These are phyloP conservation scores for Musa itinerans DNA, from an alignment of 176 grass and related monocot genomes.

Conservation along the genomic window DNA sequence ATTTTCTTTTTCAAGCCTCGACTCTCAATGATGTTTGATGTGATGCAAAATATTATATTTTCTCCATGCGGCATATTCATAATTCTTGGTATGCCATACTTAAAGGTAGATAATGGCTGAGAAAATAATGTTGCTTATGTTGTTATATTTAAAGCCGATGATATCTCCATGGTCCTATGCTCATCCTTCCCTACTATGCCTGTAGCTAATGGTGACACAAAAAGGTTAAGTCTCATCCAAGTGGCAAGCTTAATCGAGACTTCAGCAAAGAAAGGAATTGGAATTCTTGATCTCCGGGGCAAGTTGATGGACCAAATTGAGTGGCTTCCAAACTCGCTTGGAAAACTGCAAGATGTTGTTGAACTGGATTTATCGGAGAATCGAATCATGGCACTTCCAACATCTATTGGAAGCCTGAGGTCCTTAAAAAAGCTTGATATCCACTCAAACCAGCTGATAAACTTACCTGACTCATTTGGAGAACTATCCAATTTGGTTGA, in stretches of 20 bases:
- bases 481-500: conserved; percentile 71
- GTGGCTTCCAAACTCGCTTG: conserved; percentile 93
- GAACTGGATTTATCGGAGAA: conserved; percentile 89
- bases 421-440: conserved; percentile 78
- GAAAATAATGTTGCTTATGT: too few relatives aligned
- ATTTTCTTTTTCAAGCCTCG: neutral
- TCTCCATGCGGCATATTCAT: neutral
- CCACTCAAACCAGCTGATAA: conserved; percentile 87
- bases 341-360: conserved; percentile 72
- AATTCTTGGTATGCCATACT: neutral
- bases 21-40: neutral
- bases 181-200: neutral
- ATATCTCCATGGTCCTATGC: neutral
- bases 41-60: neutral
- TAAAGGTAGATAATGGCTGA: neutral
- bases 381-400: conserved; percentile 71
- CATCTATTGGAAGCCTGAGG: conserved; percentile 67
- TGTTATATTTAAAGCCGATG: neutral
- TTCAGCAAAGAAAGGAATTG: conserved; percentile 64
- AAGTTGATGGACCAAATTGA: conserved; percentile 86
- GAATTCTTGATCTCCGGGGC: conserved; percentile 63
- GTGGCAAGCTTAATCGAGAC: conserved; percentile 84
- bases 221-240: conserved; percentile 91
- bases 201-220: conserved; percentile 33
- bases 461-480: conserved; percentile 81